A percentile compares a stretch with the other conserved stretches of the same genome.
Evolutionary conservation across 805 yeast species (phyloP).

Genomic region (Scheffersomyces spartinae): DNA sequence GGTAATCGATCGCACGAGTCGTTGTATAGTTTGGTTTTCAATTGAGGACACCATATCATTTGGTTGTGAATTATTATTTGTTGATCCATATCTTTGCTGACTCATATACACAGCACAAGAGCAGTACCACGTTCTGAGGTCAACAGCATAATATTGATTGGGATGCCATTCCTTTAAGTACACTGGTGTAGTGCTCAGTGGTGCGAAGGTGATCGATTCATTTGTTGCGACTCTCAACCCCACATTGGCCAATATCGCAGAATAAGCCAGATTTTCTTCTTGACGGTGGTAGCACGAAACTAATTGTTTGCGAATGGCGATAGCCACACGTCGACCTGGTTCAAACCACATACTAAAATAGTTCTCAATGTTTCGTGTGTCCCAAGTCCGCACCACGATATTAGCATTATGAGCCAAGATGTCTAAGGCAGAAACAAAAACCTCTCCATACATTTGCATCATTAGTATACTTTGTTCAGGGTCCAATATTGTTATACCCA

Average conservation of each 20-base stretch:
- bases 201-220: neutral
- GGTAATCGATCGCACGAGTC: neutral
- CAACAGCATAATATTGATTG: conserved; percentile 5
- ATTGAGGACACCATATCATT: neutral
- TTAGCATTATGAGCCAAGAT: too few species aligned
- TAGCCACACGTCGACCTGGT: too few species aligned
- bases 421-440: too few species aligned
- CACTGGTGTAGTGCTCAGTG: neutral
- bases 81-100: conserved; percentile 1
- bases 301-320: too few species aligned
- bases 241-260: conserved; percentile 1
- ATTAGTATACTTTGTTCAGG: too few species aligned
- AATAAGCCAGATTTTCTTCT: conserved; percentile 1
- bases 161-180: neutral
- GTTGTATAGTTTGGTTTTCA: neutral
- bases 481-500: too few species aligned
- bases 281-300: too few species aligned
- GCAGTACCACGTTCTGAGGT: conserved; percentile 19
- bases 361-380: too few species aligned
- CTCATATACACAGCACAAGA: conserved; percentile 14
- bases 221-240: neutral
- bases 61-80: neutral
- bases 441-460: too few species aligned
- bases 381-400: too few species aligned
- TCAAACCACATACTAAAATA: too few species aligned